A percentile compares a stretch with the other conserved stretches of the same genome.
phyloP scores from a whole-genome alignment of 768 basidiomycete genomes.

The Coprinellus micaceus region DNA sequence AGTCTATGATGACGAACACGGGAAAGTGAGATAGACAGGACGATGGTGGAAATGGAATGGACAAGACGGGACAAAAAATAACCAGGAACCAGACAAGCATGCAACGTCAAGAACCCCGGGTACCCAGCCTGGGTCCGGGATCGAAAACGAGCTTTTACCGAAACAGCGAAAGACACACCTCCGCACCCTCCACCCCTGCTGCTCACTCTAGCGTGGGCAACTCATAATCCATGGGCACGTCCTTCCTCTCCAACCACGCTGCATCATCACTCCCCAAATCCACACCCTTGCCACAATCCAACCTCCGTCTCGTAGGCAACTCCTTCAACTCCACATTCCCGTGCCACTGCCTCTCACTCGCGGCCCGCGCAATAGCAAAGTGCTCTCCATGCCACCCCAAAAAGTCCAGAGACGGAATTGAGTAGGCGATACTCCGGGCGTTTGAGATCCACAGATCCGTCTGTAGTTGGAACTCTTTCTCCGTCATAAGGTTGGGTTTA shows the following conservation, averaged over 20 bases:
- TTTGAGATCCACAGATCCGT: constrained; percentile 52
- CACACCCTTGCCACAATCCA: constrained; percentile 65
- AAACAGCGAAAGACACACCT: not conserved
- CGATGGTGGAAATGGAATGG: no score
- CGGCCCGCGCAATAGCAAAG: constrained; percentile 53
- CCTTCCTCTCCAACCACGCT: constrained; percentile 66
- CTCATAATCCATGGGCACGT: constrained; percentile 76
- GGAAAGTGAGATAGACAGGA: no score
- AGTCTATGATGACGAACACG: no score
- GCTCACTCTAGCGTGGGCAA: constrained; percentile 35
- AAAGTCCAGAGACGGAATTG: constrained; percentile 55
- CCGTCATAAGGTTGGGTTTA: constrained; percentile 53
- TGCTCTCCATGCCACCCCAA: constrained; percentile 74
- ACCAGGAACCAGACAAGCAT: no score
- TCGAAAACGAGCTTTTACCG: not conserved
- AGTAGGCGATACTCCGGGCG: constrained; percentile 47
- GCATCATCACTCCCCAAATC: constrained; percentile 61
- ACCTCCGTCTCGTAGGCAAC: constrained; percentile 49
- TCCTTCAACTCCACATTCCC: constrained; percentile 50
- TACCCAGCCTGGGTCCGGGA: not conserved
- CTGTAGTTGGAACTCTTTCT: constrained; percentile 56
- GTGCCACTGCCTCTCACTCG: constrained; percentile 1
- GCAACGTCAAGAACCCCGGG: no score
- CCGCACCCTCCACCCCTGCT: no score
- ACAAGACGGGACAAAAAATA: no score